Evolutionary conservation across 2,329 filamentous ascomycete genomes (phyloP), one percentile per base, ranked within the genome.

Genomic region (Bipolaris sorokiniana): DNA sequence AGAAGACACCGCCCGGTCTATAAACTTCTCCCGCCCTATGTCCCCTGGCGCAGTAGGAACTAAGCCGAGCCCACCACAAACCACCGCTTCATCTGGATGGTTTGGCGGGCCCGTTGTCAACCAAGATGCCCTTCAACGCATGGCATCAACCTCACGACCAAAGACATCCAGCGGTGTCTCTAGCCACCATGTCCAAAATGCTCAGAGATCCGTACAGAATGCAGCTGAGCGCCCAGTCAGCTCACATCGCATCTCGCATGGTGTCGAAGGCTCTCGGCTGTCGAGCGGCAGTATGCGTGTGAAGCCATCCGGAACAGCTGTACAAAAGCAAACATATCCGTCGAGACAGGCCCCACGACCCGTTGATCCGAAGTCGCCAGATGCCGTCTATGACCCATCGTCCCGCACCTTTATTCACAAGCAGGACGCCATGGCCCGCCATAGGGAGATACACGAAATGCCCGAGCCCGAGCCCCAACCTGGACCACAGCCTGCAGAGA

Each of bases 1-100:
- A 59, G 80, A 81, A 36, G 76, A 79, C 53, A 74, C 75, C 33
- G 73, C 74, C 63, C 76, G 77, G 58, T 79, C 72, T 7, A 74
- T 83, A 64, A 85, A 85, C 72, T 85, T 84, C 66, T 86, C 83
- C 44, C 78, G 82, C 28, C 83, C 83, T 37, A 83, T 81, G 61
- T 78, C 78, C 49, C 73, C 84, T 11, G 22, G 63, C 66, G 13
- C 65, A 58, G 42, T 56, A 34, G 38, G 52, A 45, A 34, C 58
- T 41, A 37, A 41, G 11, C 56, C 59, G 42, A 61, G 52, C 34
- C 51, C 64, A 28, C 60, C 54, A 38, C 54, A 58, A 3, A 61
- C 53, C 51, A 62, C 45, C 44, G 69, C 34, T 64, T 67, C 42
- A 7, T 33, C 55, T 47, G 62, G 80, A 72, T 79, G 76, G 76